These are phyloP conservation scores for Geosiphon pyriformis DNA, from an alignment of 192 early-diverging fungal genomes.

Conservation along the genomic window DNA sequence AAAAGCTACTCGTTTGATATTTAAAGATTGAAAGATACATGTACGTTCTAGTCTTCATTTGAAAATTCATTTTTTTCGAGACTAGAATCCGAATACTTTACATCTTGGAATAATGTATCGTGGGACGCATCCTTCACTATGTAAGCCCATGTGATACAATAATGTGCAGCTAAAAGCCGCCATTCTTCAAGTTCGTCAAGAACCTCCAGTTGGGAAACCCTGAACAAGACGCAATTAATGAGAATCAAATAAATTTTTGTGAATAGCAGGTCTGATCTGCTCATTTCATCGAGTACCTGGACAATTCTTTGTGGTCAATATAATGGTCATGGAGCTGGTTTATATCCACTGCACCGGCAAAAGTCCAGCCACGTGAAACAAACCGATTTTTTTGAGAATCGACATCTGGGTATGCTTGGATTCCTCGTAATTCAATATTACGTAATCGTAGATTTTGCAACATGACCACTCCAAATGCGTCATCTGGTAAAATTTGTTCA, in stretches of 20 bases:
- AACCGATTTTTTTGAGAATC: conserved; percentile 69
- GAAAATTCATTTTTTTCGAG: background rate
- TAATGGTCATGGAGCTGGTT: conserved; percentile 50
- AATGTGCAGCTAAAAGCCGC: conserved; percentile 74
- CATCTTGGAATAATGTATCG: background rate
- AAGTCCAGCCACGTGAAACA: conserved; percentile 51
- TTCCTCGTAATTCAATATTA: conserved; percentile 73
- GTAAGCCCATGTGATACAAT: conserved; percentile 75
- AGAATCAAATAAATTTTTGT: conserved; percentile 19
- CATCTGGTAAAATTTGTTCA: conserved; percentile 87
- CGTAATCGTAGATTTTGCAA: conserved; percentile 73
- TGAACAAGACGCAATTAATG: conserved; percentile 17
- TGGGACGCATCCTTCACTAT: conserved; percentile 20
- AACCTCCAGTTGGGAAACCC: conserved; percentile 72
- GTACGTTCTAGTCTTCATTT: too few relatives aligned
- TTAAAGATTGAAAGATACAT: too few relatives aligned
- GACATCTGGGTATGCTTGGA: conserved; percentile 68
- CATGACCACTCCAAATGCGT: conserved; percentile 92
- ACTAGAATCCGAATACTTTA: conserved; percentile 6
- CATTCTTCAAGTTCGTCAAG: conserved; percentile 94
- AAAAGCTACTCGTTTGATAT: too few relatives aligned
- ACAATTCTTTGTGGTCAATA: conserved; percentile 38
- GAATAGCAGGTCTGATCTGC: too few relatives aligned
- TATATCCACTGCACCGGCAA: conserved; percentile 54
- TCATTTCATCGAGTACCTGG: conserved; percentile 18